Conservation (phyloP, 73 alveolate species). For the Paramecium sexaurelia region DNA sequence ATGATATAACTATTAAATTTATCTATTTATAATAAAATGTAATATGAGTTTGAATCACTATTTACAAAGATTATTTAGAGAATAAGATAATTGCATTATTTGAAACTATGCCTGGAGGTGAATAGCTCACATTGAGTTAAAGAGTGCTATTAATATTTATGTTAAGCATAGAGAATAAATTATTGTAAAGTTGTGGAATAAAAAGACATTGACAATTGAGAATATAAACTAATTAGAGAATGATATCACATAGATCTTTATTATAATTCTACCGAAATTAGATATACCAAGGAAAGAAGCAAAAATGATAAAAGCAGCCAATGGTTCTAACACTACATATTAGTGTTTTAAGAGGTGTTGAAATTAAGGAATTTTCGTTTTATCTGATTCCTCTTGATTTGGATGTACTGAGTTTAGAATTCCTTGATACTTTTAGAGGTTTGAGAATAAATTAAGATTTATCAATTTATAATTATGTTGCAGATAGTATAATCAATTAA, state of each 20-base stretch:
- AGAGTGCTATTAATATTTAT: background rate
- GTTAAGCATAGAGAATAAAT: background rate
- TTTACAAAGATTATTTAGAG: background rate
- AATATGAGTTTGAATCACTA: slow-evolving; percentile 31
- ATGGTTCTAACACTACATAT: slow-evolving; percentile 2
- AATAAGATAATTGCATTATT: background rate
- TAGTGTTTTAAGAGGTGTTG: slow-evolving; percentile 30
- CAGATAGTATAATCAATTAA: no score
- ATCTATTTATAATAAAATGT: background rate
- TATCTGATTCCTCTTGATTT: slow-evolving; percentile 76
- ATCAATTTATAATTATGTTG: slow-evolving; percentile 66
- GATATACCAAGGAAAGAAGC: background rate
- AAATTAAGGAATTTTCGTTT: slow-evolving; percentile 58
- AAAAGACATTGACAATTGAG: background rate
- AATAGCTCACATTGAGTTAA: background rate
- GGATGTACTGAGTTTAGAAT: slow-evolving; percentile 73
- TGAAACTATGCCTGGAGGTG: background rate
- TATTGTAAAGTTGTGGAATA: background rate
- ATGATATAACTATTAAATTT: background rate
- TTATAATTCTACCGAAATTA: slow-evolving; percentile 11
- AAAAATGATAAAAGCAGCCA: background rate
- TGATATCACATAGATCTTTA: background rate
- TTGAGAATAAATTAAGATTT: slow-evolving; percentile 68
- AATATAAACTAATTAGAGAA: background rate
- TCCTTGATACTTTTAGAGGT: slow-evolving; percentile 69